phyloP scores from a whole-genome alignment of 495 filamentous ascomycete species.

The Parathielavia hyrcaniae region DNA sequence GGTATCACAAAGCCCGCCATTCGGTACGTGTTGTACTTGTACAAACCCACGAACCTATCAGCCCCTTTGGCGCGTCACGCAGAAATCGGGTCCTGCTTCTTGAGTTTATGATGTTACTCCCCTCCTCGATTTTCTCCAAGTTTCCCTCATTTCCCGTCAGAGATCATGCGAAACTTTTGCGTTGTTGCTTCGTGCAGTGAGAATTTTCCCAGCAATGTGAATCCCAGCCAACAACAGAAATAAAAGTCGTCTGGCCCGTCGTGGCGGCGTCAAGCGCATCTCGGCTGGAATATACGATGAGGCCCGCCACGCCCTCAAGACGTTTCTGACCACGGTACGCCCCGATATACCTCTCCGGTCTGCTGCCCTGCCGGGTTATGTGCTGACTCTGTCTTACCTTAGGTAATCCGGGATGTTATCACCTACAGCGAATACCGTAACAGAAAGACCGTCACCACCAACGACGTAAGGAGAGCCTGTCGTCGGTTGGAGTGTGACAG shows the following conservation, averaged over 20 bases:
- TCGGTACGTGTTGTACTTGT: too few species aligned
- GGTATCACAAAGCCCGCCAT: slow-evolving; percentile 64
- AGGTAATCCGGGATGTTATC: slow-evolving; percentile 52
- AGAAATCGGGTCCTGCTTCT: too few species aligned
- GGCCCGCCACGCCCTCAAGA: slow-evolving; percentile 48
- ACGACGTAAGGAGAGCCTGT: slow-evolving; percentile 48
- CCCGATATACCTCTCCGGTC: neutral
- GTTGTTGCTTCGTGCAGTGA: neutral
- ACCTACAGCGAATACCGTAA: slow-evolving; percentile 47
- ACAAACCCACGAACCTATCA: neutral
- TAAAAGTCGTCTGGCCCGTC: slow-evolving; percentile 66
- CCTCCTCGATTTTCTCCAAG: too few species aligned
- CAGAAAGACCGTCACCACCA: slow-evolving; percentile 56
- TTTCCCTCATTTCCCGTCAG: too few species aligned
- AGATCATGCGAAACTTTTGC: too few species aligned
- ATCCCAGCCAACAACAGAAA: slow-evolving; percentile 40
- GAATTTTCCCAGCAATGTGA: neutral
- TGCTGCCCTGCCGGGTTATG: neutral
- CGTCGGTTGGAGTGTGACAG: neutral
- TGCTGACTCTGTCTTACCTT: neutral
- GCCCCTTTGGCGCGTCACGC: neutral
- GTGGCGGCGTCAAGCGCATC: slow-evolving; percentile 74
- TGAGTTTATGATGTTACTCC: too few species aligned
- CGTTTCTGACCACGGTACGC: slow-evolving; percentile 48
- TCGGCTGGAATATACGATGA: slow-evolving; percentile 66